Evolutionary conservation across 768 basidiomycete genomes (phyloP), one percentile per base, ranked within the genome.

Genomic region (Russula sp.): DNA sequence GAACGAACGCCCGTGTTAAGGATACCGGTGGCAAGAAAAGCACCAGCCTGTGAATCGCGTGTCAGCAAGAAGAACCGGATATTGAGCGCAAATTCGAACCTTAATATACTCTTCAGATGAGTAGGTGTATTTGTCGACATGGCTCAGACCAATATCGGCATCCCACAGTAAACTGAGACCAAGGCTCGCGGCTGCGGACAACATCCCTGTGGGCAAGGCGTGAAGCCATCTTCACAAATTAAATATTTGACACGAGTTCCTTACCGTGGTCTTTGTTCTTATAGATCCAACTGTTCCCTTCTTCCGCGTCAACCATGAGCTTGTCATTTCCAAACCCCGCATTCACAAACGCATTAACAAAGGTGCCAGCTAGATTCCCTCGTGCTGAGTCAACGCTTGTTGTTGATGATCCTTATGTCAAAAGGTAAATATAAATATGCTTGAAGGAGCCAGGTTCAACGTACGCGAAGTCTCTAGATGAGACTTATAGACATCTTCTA

Each of bases 281-380:
- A 80, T 98, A 99, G 60, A 99, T 93, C 94, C 94, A 99, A 69
- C 93, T 95, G 73, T 85, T 91, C 14, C 97, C 96, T 69, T 97
- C 95, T 61, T 93, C 90, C 1, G 94, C 96, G 70, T 87, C 88
- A 6, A 95, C 93, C 92, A 99, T 96, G 57, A 99, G 82, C 72
- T 97, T 98, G 73, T 99, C 97, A 72, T 99, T 99, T 25, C 93
- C 94, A 70, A 95, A 99, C 0, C 96, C 97, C 47, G 94, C 96
- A 70, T 99, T 99, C 56, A 98, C 96, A 63, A 98, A 99, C 1
- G 94, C 97, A 70, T 99, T 98, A 65, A 99, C 97, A 66, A 98
- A 98, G 1, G 96, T 97, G 3, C 93, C 91, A 0, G 97, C 96
- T 61, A 98, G 75, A 74, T 98, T 98, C 47, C 87, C 93, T 60